A percentile compares a stretch with the other conserved stretches of the same genome.
These are phyloP conservation scores for Suillus occidentalis DNA, from an alignment of 768 basidiomycete species.

Conservation along the genomic window DNA sequence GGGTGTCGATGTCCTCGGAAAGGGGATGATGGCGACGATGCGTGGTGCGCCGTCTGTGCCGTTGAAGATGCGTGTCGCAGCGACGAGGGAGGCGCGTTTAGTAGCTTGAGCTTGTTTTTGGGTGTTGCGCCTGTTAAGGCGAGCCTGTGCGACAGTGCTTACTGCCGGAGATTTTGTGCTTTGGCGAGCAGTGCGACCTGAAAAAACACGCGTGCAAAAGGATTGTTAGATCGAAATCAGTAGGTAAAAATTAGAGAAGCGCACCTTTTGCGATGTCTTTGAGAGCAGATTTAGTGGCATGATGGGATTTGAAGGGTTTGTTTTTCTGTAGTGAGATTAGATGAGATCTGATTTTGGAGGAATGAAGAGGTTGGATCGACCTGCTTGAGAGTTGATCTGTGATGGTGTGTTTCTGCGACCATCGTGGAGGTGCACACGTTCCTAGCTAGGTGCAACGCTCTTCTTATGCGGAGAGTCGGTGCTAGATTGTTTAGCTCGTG, in stretches of 20 bases:
- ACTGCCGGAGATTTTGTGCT: constrained; percentile 52
- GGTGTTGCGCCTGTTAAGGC: constrained; percentile 77
- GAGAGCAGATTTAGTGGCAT: constrained; percentile 80
- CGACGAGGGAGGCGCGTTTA: neutral
- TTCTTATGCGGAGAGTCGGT: neutral
- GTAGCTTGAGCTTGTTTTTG: constrained; percentile 76
- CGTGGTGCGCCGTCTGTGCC: constrained; percentile 79
- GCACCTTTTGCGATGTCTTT: constrained; percentile 85
- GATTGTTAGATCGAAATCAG: neutral
- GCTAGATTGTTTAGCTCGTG: neutral
- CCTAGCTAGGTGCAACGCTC: neutral
- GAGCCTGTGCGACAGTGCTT: constrained; percentile 63
- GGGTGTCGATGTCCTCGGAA: constrained; percentile 59
- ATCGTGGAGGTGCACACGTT: constrained; percentile 20
- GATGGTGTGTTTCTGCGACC: constrained; percentile 31
- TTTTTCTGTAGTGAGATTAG: constrained; percentile 57
- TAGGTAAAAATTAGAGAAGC: constrained; percentile 5
- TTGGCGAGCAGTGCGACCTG: constrained; percentile 58
- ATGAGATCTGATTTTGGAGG: constrained; percentile 1
- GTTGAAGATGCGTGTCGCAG: constrained; percentile 58
- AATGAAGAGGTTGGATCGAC: constrained; percentile 20
- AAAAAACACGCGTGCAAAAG: neutral
- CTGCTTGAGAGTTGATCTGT: constrained; percentile 88
- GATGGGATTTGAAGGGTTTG: constrained; percentile 90
- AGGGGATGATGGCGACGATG: constrained; percentile 85